phyloP scores from a whole-genome alignment of 495 filamentous ascomycete genomes.

The Aspergillus haitiensis region DNA sequence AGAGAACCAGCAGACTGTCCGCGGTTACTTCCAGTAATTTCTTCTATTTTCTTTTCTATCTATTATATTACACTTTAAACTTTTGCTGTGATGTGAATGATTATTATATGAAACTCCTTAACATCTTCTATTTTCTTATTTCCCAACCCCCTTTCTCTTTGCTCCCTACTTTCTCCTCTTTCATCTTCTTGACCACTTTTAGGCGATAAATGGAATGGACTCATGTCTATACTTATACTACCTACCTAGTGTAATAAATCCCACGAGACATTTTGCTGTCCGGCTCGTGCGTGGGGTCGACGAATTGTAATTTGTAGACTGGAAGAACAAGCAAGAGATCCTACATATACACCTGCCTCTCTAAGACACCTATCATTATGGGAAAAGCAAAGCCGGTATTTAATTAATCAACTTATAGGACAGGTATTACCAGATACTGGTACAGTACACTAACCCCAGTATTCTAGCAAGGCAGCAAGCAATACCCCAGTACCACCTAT shows the following conservation, averaged over 20 bases:
- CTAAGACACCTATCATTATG: background rate
- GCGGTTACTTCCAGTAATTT: slow-evolving; percentile 62
- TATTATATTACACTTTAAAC: no score
- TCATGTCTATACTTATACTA: background rate
- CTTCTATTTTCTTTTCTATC: slow-evolving; percentile 41
- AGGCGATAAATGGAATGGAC: no score
- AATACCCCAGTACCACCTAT: background rate
- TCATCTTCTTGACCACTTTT: background rate
- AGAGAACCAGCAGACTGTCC: slow-evolving; percentile 74
- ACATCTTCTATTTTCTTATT: background rate
- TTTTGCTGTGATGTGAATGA: background rate
- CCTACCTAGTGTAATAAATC: no score
- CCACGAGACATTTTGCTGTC: no score
- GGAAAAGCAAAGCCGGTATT: background rate
- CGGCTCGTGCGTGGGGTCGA: no score
- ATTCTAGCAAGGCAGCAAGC: background rate
- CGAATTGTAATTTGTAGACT: no score
- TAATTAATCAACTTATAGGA: background rate
- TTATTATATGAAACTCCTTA: slow-evolving; percentile 12
- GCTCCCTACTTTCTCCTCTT: background rate
- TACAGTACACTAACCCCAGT: background rate
- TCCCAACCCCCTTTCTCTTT: background rate
- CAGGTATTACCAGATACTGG: background rate
- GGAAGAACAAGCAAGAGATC: background rate
- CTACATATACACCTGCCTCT: background rate